Evolutionary conservation across 768 basidiomycete genomes (phyloP).

Genomic region (Antrodiella citrinella): DNA sequence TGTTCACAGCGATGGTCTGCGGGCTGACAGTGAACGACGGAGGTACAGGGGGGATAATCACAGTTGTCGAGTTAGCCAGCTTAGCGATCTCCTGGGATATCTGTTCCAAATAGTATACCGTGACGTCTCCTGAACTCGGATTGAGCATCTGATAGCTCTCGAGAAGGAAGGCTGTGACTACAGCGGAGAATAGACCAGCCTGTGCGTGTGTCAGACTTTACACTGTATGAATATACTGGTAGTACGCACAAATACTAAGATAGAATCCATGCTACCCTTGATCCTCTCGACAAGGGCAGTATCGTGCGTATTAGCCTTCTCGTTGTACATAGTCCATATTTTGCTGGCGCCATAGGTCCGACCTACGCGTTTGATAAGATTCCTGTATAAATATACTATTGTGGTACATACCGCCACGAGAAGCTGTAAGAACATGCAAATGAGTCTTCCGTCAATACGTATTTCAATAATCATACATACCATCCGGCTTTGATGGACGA

Average conservation of each 20-base stretch:
- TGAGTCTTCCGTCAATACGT: too few relatives aligned
- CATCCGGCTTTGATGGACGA: too few relatives aligned
- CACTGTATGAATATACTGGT: neutral
- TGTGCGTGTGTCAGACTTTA: conserved; percentile 3
- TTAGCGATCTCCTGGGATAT: neutral
- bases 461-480: too few relatives aligned
- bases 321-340: neutral
- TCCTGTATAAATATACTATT: too few relatives aligned
- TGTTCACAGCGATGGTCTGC: conserved; percentile 5
- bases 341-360: neutral
- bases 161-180: conserved; percentile 18
- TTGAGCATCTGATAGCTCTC: neutral
- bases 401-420: too few relatives aligned
- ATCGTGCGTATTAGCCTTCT: neutral
- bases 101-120: neutral
- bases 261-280: neutral
- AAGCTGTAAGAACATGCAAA: too few relatives aligned
- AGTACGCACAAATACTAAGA: neutral
- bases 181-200: conserved; percentile 22
- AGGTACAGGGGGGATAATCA: neutral
- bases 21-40: neutral
- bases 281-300: neutral
- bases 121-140: neutral
- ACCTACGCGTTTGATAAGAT: neutral
- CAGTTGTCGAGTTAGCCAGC: neutral